A percentile compares a stretch with the other conserved stretches of the same genome.
These are phyloP conservation scores for Pichia sp. DNA, from an alignment of 1,139 yeast species.

Conservation along the genomic window DNA sequence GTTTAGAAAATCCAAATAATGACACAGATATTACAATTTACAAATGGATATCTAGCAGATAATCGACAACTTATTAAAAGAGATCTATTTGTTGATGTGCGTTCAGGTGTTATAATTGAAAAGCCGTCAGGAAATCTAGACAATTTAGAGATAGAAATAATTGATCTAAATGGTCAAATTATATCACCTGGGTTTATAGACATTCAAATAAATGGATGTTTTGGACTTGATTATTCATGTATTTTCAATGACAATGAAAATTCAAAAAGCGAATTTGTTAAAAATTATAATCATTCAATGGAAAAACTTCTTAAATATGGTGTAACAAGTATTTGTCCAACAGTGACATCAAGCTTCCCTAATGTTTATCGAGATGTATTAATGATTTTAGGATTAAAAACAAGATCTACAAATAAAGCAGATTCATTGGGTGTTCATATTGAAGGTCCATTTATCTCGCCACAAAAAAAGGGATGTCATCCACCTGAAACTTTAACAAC, in stretches of 20 bases:
- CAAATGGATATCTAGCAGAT: conserved; percentile 49
- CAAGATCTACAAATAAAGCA: conserved; percentile 30
- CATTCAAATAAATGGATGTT: conserved; percentile 57
- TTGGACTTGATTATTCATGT: conserved; percentile 49
- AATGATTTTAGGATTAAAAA: conserved; percentile 36
- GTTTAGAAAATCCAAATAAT: not conserved
- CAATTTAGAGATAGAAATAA: conserved; percentile 19
- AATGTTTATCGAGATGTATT: conserved; percentile 47
- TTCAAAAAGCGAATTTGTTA: conserved; percentile 26
- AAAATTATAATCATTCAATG: conserved; percentile 44
- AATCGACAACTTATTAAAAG: conserved; percentile 38
- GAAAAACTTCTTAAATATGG: conserved; percentile 47
- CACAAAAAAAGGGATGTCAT: conserved; percentile 56
- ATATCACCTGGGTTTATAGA: conserved; percentile 58
- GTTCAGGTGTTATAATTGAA: conserved; percentile 39
- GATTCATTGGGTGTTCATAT: conserved; percentile 61
- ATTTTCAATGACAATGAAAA: conserved; percentile 29
- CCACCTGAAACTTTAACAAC: conserved; percentile 51
- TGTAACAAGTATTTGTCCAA: conserved; percentile 56
- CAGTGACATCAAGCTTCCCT: conserved; percentile 51
- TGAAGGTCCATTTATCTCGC: conserved; percentile 58
- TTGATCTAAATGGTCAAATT: conserved; percentile 45
- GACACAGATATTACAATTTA: conserved; percentile 30
- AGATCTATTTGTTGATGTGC: conserved; percentile 44
- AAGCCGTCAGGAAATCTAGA: conserved; percentile 16